Base-by-base conservation (phyloP, 768 basidiomycete species). In the Pholiota microspora region DNA sequence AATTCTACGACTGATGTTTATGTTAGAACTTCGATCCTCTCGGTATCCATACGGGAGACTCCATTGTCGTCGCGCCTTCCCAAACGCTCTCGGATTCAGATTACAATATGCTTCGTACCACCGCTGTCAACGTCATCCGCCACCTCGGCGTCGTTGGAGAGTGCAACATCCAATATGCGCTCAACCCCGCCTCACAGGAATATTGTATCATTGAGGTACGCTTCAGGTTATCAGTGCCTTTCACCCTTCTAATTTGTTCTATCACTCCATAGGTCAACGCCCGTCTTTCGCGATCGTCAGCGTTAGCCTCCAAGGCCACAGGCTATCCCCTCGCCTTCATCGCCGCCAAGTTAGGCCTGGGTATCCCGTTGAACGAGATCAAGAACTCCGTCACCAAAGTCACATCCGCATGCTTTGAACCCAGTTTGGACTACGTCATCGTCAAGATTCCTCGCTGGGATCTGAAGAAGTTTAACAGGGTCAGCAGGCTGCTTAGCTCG, bases 381-480 rank as follows among this genome's bases (percentile, higher is more conserved):
- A 92, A 88, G 73, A 99, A 99, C 75, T 88, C 89, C 16, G 96
- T 99, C 52, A 98, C 96, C 49, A 96, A 95, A 70, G 88, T 92
- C 53, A 98, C 96, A 2, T 88, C 86, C 29, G 96, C 97, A 2
- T 99, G 96, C 76, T 99, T 99, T 70, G 96, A 99, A 73, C 97
- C 96, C 5, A 92, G 89, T 62, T 79, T 99, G 75, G 96, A 99
- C 70, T 99, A 99, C 68, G 84, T 89, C 53, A 94, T 98, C 42
- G 95, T 98, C 67, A 98, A 99, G 78, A 97, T 99, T 64, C 96
- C 96, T 52, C 89, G 96, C 59, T 99, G 96, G 96, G 97, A 99
- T 73, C 76, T 98, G 67, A 95, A 95, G 73, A 99, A 99, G 80
- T 99, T 99, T 76, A 93, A 64, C 64, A 85, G 96, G 44, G 96